Evolutionary conservation across 2,329 filamentous ascomycete species (phyloP).

Genomic region (Fusarium sp.): DNA sequence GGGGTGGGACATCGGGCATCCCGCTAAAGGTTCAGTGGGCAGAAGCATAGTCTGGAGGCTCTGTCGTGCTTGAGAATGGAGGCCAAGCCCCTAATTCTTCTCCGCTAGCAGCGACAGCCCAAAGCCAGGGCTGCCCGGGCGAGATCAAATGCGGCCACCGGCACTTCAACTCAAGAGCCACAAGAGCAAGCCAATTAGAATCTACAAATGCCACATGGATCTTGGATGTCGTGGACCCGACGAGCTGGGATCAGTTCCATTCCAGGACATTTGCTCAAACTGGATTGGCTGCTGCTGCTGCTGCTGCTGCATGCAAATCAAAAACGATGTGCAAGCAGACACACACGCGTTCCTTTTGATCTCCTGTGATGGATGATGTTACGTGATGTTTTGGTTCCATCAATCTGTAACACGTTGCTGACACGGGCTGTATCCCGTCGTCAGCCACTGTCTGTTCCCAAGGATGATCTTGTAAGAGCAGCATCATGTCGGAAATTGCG

Average conservation of each 20-base stretch:
- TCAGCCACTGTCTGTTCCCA: background rate
- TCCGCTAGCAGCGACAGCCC: slow-evolving; percentile 19
- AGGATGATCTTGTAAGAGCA: background rate
- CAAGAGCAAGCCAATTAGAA: slow-evolving; percentile 16
- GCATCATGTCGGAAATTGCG: slow-evolving; percentile 27
- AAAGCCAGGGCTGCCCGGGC: slow-evolving; percentile 10
- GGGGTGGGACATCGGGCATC: slow-evolving; percentile 4
- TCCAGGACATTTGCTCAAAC: slow-evolving; percentile 31
- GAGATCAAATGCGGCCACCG: slow-evolving; percentile 11
- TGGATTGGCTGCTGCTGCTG: slow-evolving; percentile 35
- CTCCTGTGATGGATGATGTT: slow-evolving; percentile 4
- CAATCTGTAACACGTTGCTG: background rate
- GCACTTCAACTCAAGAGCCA: slow-evolving; percentile 13
- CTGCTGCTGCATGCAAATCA: background rate
- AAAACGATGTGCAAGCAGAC: background rate
- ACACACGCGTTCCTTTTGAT: slow-evolving; percentile 16
- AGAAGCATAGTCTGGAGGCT: slow-evolving; percentile 37
- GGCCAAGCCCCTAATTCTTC: slow-evolving; percentile 26
- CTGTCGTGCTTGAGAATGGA: slow-evolving; percentile 6
- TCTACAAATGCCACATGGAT: slow-evolving; percentile 6
- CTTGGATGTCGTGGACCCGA: background rate
- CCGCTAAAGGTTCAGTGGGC: slow-evolving; percentile 21
- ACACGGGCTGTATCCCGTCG: background rate
- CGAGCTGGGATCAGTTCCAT: slow-evolving; percentile 35
- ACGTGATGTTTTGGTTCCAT: background rate